Evolutionary conservation across 306 rosid genomes (phyloP), one percentile per base, ranked within the genome.

Genomic region (Potentilla sterilis): DNA sequence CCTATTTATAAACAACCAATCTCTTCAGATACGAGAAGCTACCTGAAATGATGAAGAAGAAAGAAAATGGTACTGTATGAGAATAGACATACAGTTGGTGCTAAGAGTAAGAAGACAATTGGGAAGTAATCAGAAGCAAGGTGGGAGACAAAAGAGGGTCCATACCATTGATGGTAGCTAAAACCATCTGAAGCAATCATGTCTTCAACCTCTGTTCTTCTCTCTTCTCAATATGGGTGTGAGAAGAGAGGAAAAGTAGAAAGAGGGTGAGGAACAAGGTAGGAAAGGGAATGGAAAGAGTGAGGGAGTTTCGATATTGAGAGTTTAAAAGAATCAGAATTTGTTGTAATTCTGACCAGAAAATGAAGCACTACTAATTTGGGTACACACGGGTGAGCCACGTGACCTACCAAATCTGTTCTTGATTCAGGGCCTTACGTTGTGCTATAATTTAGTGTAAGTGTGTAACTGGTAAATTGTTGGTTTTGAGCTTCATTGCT

Each of bases 111-210:
- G 47, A 44, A 51, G 34, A 62, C 1, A 54, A 38, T n/a, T 44
- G 22, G 8, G 54, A 61, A 0, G 1, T 6, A 52, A 24, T 16
- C 43, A 67, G 54, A 70, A 9, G 7, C 24, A 21, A 13, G 76
- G 19, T 62, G 80, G 77, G n/a, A 75, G 82, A 83, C 82, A 64
- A 57, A 78, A 58, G 61, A 1, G 87, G 87, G 87, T 34, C 82
- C 87, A 28, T 38, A 38, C 65, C 73, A 70, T 59, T 75, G 43
- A 78, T 75, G 68, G 59, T 13, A 44, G 55, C 21, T 40, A 18
- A 67, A 52, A 59, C 38, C 13, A 72, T 47, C 35, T 68, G 55
- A 47, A 73, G 73, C 70, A 68, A 59, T 67, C 42, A 62, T 67
- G 35, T 67, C 51, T 44, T 42, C 46, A 10, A 4, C 5, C 34